Evolutionary conservation across 78 protist genomes (phyloP).

Genomic region (Protostelium mycophagum): DNA sequence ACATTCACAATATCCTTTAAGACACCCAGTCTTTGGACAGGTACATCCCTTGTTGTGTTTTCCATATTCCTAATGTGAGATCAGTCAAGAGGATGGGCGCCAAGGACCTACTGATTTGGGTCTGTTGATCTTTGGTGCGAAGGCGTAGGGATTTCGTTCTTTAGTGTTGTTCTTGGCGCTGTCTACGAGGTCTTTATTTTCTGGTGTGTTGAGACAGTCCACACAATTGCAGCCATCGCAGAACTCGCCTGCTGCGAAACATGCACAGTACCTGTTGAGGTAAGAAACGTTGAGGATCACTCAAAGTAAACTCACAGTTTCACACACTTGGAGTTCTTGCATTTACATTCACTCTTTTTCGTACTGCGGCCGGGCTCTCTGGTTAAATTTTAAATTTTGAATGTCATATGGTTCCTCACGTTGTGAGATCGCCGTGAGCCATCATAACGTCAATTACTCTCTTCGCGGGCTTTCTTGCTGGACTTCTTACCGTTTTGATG

Average conservation of each 20-base stretch:
- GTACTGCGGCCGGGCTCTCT: background rate
- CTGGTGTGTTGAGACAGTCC: constrained; percentile 66
- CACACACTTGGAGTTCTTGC: constrained; percentile 78
- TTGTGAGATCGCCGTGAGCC: background rate
- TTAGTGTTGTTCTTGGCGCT: constrained; percentile 42
- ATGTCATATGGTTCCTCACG: background rate
- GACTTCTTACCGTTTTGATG: background rate
- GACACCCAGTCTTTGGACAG: constrained; percentile 74
- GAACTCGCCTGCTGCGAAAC: constrained; percentile 52
- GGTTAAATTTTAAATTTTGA: background rate
- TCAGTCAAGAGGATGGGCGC: background rate
- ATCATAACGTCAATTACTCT: background rate
- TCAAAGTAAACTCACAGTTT: constrained; percentile 26
- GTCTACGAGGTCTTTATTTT: constrained; percentile 32
- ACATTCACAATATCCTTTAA: constrained; percentile 87
- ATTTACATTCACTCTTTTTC: constrained; percentile 60
- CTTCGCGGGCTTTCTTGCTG: background rate
- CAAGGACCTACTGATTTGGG: background rate
- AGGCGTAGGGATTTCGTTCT: constrained; percentile 78
- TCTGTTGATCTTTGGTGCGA: constrained; percentile 58
- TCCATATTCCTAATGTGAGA: constrained; percentile 2
- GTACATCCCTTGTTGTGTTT: constrained; percentile 77
- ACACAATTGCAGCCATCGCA: constrained; percentile 66
- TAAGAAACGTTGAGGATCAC: background rate
- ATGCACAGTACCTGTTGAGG: constrained; percentile 61